A percentile compares a stretch with the other conserved stretches of the same genome.
Evolutionary conservation across 208 protist genomes (phyloP).

Genomic region (Crithidia bombi): DNA sequence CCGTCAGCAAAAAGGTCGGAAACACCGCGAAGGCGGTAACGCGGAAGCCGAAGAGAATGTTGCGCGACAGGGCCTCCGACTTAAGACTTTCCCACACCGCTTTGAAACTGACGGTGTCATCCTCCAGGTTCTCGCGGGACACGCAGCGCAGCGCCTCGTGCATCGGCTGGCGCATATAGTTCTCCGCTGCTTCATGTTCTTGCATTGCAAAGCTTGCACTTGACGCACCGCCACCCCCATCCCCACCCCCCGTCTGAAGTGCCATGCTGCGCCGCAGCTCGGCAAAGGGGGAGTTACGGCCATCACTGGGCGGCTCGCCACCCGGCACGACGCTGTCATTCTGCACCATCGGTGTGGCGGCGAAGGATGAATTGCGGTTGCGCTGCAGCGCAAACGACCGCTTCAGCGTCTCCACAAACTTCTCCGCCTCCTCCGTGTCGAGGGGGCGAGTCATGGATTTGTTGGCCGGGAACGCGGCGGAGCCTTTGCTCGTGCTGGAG

Average conservation of each 20-base stretch:
- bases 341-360: not conserved
- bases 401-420: conserved; percentile 27
- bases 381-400: conserved; percentile 26
- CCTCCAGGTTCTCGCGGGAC: conserved; percentile 27
- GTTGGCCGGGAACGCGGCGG: not conserved
- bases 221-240: not conserved
- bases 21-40: conserved; percentile 48
- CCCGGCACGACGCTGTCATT: not conserved
- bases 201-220: not conserved
- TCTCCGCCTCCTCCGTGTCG: conserved; percentile 18
- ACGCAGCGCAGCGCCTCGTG: conserved; percentile 22
- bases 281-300: not conserved
- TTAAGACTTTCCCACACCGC: conserved; percentile 40
- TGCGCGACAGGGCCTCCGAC: conserved; percentile 33
- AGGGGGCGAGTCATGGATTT: not conserved
- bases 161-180: conserved; percentile 26
- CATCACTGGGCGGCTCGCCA: not conserved
- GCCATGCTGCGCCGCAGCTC: conserved; percentile 1
- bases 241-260: not conserved
- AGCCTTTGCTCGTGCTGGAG: not conserved
- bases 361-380: not conserved
- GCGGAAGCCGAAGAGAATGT: conserved; percentile 50
- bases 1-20: conserved; percentile 45
- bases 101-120: conserved; percentile 46
- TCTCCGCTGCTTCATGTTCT: conserved; percentile 17